phyloP scores from a whole-genome alignment of 371 early-diverging fungal genomes.

The Mucor racemosus region DNA sequence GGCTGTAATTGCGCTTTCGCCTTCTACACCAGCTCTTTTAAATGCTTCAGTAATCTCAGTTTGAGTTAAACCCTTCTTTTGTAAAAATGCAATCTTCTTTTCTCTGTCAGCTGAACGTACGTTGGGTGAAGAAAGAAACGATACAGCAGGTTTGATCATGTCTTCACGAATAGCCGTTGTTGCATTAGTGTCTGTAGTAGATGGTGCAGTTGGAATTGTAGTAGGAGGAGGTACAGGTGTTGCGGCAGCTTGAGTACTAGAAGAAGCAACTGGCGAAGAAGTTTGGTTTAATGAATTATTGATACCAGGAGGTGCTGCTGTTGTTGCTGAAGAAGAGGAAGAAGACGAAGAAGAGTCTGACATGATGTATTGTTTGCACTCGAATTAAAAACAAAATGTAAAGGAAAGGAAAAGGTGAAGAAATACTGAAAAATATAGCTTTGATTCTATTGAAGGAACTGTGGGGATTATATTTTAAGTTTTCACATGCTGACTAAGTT shows the following conservation, averaged over 20 bases:
- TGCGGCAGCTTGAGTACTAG: not conserved
- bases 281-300: not conserved
- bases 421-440: not conserved
- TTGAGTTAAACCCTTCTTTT: conserved; percentile 63
- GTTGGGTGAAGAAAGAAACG: conserved; percentile 63
- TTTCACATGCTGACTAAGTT: conserved; percentile 14
- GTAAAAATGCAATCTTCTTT: conserved; percentile 66
- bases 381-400: not conserved
- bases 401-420: not conserved
- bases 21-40: conserved; percentile 34
- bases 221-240: not conserved
- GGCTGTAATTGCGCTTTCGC: not conserved
- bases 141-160: conserved; percentile 59
- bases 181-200: not conserved
- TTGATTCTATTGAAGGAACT: not conserved
- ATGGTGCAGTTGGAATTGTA: not conserved
- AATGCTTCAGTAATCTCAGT: conserved; percentile 66
- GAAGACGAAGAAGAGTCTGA: not conserved
- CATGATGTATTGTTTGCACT: not conserved
- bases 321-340: not conserved
- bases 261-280: conserved; percentile 3
- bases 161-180: conserved; percentile 46
- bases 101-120: conserved; percentile 59
- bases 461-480: conserved; percentile 13
- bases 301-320: not conserved